Evolutionary conservation across 441 rosid species (phyloP).

Genomic region (Adansonia gregorii): DNA sequence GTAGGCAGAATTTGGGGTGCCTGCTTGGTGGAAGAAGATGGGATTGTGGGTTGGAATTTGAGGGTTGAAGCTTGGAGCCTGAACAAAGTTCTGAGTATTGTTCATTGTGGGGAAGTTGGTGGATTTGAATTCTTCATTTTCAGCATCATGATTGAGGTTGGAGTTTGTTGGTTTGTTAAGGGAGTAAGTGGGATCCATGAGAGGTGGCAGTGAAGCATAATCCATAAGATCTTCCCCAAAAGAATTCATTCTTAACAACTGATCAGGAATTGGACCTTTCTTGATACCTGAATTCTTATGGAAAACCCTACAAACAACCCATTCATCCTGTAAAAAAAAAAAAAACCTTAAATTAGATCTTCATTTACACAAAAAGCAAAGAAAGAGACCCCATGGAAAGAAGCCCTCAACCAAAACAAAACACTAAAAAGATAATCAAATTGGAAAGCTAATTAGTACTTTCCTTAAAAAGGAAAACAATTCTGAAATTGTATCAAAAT

Average conservation of each 20-base stretch:
- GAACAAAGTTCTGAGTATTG: slow-evolving; percentile 29
- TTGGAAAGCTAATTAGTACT: not conserved
- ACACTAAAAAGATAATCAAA: slow-evolving; percentile 22
- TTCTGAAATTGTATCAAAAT: too few relatives aligned
- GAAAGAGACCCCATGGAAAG: slow-evolving; percentile 35
- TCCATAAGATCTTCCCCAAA: slow-evolving; percentile 64
- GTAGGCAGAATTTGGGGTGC: slow-evolving; percentile 24
- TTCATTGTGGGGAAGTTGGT: slow-evolving; percentile 28
- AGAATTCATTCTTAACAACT: slow-evolving; percentile 50
- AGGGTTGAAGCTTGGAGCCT: slow-evolving; percentile 35
- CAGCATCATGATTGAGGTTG: slow-evolving; percentile 33
- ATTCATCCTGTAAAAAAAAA: slow-evolving; percentile 70
- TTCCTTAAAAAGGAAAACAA: too few relatives aligned
- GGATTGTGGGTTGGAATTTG: slow-evolving; percentile 39
- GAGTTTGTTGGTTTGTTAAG: slow-evolving; percentile 32
- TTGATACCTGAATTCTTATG: slow-evolving; percentile 71
- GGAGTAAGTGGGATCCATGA: slow-evolving; percentile 52
- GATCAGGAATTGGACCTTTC: slow-evolving; percentile 53
- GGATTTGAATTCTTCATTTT: slow-evolving; percentile 42
- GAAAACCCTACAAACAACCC: slow-evolving; percentile 96
- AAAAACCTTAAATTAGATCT: slow-evolving; percentile 19
- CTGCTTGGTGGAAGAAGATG: slow-evolving; percentile 38
- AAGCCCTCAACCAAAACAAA: slow-evolving; percentile 39
- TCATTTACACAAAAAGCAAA: slow-evolving; percentile 33
- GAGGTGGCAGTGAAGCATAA: slow-evolving; percentile 72